A percentile compares a stretch with the other conserved stretches of the same genome.
Conservation (phyloP, 768 basidiomycete genomes). For the Xerocomus brunneocitrinus region DNA sequence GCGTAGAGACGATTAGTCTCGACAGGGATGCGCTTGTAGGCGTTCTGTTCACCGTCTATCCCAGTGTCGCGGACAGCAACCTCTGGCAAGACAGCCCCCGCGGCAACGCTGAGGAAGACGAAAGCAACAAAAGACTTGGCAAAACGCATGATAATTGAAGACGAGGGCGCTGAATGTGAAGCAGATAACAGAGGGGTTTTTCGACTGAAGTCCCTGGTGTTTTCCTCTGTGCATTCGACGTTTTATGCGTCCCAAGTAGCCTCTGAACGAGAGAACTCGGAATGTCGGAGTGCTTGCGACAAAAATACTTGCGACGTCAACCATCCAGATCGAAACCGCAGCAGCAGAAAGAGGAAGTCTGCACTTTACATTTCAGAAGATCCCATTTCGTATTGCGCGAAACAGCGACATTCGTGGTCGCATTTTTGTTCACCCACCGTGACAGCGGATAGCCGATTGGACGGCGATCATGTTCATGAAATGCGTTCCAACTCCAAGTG, state of each 20-base stretch:
- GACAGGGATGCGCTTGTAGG: too few species aligned
- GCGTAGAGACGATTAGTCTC: too few species aligned
- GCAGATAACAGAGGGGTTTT: background rate
- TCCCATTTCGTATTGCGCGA: too few species aligned
- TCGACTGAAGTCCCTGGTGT: background rate
- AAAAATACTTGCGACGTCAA: background rate
- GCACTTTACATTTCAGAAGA: background rate
- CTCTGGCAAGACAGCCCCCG: background rate
- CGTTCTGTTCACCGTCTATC: background rate
- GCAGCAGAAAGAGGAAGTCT: background rate
- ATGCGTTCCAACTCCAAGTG: too few species aligned
- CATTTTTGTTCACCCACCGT: background rate
- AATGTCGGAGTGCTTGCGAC: background rate
- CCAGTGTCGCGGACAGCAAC: background rate
- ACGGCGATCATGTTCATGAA: too few species aligned
- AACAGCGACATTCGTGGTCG: background rate
- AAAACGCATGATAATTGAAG: conserved; percentile 3
- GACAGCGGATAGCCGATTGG: too few species aligned
- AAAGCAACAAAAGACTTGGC: background rate
- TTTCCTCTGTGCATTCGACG: background rate
- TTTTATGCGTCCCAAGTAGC: background rate
- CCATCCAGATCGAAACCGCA: background rate
- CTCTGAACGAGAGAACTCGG: background rate
- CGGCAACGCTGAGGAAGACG: conserved; percentile 3
- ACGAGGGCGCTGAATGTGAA: background rate